phyloP scores from a whole-genome alignment of 2,329 filamentous ascomycete species.

The Mycosphaerelloides madeirae region DNA sequence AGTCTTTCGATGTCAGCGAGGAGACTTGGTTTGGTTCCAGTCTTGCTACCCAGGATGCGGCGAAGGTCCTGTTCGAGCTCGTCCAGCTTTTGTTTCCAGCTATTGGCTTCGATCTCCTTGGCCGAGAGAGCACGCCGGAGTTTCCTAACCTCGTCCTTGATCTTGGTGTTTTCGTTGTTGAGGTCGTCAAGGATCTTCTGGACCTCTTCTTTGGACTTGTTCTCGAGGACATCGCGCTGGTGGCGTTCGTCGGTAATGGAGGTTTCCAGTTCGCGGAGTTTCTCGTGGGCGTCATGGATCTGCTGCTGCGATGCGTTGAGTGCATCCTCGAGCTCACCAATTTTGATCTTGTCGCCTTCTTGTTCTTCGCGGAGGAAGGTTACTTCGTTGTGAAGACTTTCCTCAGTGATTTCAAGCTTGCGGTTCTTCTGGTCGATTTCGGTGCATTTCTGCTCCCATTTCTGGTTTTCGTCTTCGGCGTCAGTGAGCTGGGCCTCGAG shows the following conservation, averaged over 20 bases:
- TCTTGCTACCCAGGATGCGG: constrained; percentile 80
- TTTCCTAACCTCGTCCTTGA: constrained; percentile 80
- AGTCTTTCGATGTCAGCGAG: constrained; percentile 79
- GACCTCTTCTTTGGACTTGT: constrained; percentile 88
- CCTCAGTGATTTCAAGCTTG: constrained; percentile 81
- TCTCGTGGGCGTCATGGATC: constrained; percentile 80
- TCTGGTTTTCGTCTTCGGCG: constrained; percentile 80
- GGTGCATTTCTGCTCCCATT: constrained; percentile 74
- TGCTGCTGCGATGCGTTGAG: constrained; percentile 73
- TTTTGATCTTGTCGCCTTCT: constrained; percentile 95
- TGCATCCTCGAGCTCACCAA: constrained; percentile 83
- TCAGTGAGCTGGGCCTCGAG: constrained; percentile 79
- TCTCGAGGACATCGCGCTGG: constrained; percentile 81
- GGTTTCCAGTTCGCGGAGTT: constrained; percentile 48
- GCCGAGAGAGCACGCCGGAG: constrained; percentile 77
- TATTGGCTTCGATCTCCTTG: constrained; percentile 80
- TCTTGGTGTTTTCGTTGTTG: constrained; percentile 72
- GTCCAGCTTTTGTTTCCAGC: constrained; percentile 85
- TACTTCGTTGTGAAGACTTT: constrained; percentile 89
- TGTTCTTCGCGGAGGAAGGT: constrained; percentile 94
- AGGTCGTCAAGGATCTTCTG: constrained; percentile 91
- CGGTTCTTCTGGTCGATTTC: constrained; percentile 86
- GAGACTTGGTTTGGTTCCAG: constrained; percentile 77
- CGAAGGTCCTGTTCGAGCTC: constrained; percentile 86
- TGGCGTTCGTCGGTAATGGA: constrained; percentile 74